Evolutionary conservation across 176 grass and related monocot species (phyloP), one percentile per base, ranked within the genome.

Genomic region (Otatea glauca): DNA sequence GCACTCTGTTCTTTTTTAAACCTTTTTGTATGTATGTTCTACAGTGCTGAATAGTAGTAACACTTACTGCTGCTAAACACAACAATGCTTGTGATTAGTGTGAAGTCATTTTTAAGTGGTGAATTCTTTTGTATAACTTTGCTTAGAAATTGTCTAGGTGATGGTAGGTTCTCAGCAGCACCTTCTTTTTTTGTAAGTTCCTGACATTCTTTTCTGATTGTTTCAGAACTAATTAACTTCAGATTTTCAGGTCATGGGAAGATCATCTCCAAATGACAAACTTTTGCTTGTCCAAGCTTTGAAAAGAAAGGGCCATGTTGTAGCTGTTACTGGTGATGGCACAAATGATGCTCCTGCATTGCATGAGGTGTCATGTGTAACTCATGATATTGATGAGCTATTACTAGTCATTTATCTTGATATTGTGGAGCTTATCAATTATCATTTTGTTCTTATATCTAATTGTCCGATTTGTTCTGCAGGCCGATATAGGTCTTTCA

Each of bases 401-500:
- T 81, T 76, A n/a, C 44, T 73, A 67, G 41, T 32, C 75, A 69
- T 60, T 83, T 74, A n/a, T 86, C 24, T 85, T 65, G 23, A 79
- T 77, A 64, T 18, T 58, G 20, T 21, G 21, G 41, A 54, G 37
- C 29, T n/a, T n/a, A n/a, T n/a, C n/a, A n/a, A n/a, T 63, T 68
- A 54, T 8, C 21, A 32, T 72, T 66, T 82, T 61, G 9, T 79
- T 80, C 49, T 80, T 71, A 75, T 87, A 61, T 83, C 67, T 72
- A 66, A 69, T 38, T 68, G 43, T 48, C 88, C 55, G 24, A 42
- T 83, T 84, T 86, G 50, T 77, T 88, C 17, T 85, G 47, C 71
- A 95, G 96, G 96, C 96, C 48, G 96, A 98, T 91, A 98, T 98
- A 83, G 96, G 96, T 74, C 91, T 98, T 84, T 87, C 96, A 55